Base-by-base conservation (phyloP, 1,284 basidiomycete genomes). In the Cerioporus squamosus region DNA sequence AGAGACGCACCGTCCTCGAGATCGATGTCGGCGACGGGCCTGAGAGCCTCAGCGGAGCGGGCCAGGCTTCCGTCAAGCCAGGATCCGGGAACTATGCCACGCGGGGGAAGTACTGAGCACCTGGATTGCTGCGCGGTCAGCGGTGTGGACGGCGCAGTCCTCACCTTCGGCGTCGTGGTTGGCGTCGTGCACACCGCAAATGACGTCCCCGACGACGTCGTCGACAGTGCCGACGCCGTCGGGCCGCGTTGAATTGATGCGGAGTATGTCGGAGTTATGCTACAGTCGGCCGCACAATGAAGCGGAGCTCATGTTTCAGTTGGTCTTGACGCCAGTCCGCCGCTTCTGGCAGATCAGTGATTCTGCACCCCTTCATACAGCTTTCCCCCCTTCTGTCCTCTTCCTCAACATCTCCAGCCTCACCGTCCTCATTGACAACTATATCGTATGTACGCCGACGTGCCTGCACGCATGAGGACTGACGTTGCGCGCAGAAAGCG, bases 281-380 rank as follows among this genome's bases (percentile, higher is more conserved):
- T 45, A 31, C n/a, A 24, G n/a, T 2, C 0, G 10, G 10, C 33
- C 5, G 38, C 12, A 2, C 10, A 18, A 45, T 47, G 10, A 26
- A 42, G 50, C 55, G 55, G 55, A 49, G 54, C 23, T 38, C 2
- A 12, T 1, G 6, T 15, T 8, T 10, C 33, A 24, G 29, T 7
- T 5, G 2, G 17, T 20, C 48, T 46, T 44, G 56, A 42, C 38
- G 55, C 46, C 39, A 33, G 33, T 36, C 36, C 23, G 33, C 52
- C 43, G 42, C 44, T 29, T 50, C 44, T 53, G 56, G 53, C 62
- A 61, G 59, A 64, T 64, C 59, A 55, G 43, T 60, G 58, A 59
- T 61, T 53, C 59, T 54, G 59, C 48, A 57, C 17, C 39, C 52
- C 42, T 44, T 44, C 53, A n/a, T 31, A 60, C 53, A 49, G 50